Evolutionary conservation across 169 alveolate species (phyloP).

Genomic region (Eimeria praecox): DNA sequence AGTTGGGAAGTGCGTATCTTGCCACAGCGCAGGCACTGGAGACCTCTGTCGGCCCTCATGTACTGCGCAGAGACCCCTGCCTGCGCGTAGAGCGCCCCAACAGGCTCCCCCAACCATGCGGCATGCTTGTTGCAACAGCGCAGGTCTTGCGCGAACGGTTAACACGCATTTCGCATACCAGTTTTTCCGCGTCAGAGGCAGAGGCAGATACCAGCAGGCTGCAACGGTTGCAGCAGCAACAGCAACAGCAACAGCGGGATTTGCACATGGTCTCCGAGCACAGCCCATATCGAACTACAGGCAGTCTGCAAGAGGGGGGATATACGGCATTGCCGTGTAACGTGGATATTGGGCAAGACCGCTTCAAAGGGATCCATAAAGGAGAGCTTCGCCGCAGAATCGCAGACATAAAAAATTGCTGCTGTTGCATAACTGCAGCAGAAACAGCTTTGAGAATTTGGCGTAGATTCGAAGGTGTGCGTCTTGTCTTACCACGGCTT

Average conservation of each 20-base stretch:
- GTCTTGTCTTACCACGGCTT: slow-evolving; percentile 43
- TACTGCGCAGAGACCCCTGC: slow-evolving; percentile 6
- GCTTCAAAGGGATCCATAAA: background rate
- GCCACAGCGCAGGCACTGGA: slow-evolving; percentile 53
- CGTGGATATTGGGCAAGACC: background rate
- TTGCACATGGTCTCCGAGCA: background rate
- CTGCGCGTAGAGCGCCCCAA: background rate
- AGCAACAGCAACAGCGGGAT: slow-evolving; percentile 38
- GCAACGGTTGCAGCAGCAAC: background rate
- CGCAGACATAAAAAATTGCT: slow-evolving; percentile 45
- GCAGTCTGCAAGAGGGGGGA: background rate
- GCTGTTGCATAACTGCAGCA: slow-evolving; percentile 49
- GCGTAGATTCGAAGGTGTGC: slow-evolving; percentile 27
- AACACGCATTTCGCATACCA: background rate
- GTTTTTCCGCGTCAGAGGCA: background rate
- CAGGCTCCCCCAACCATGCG: background rate
- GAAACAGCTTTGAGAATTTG: slow-evolving; percentile 45
- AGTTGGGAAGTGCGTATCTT: slow-evolving; percentile 13
- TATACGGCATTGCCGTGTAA: background rate
- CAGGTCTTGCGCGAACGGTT: slow-evolving; percentile 57
- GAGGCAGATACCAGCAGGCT: slow-evolving; percentile 8
- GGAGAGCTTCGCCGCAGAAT: slow-evolving; percentile 68
- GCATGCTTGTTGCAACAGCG: slow-evolving; percentile 66
- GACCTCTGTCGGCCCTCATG: slow-evolving; percentile 47
- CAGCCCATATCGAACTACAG: background rate